Conservation (phyloP, 305 asterid species). For the Lippia alba region DNA sequence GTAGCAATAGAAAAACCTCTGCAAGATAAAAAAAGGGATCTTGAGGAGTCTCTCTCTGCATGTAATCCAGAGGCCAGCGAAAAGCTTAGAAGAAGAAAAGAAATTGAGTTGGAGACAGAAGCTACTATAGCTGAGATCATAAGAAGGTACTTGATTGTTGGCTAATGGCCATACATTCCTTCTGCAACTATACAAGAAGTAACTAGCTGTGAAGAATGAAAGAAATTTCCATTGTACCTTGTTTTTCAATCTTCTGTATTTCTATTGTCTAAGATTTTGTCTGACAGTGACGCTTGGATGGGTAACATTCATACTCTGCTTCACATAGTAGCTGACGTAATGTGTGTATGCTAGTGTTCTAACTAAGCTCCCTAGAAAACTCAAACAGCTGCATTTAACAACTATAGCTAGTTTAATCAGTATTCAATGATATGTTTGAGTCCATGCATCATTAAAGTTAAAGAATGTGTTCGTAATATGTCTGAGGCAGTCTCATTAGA, state of each 20-base stretch:
- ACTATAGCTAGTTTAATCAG: not conserved
- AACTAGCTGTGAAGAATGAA: slow-evolving; percentile 25
- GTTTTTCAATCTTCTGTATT: slow-evolving; percentile 5
- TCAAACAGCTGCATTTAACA: not conserved
- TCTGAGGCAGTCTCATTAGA: not conserved
- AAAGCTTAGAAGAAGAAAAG: slow-evolving; percentile 51
- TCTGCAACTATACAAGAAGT: slow-evolving; percentile 20
- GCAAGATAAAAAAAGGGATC: slow-evolving; percentile 52
- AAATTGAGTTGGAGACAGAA: slow-evolving; percentile 52
- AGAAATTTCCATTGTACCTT: slow-evolving; percentile 3
- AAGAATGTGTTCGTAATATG: slow-evolving; percentile 4
- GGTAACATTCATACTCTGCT: slow-evolving; percentile 4
- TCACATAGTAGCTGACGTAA: not conserved
- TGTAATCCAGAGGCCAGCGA: slow-evolving; percentile 52
- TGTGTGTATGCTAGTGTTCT: not conserved
- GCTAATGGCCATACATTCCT: slow-evolving; percentile 21
- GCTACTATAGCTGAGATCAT: slow-evolving; percentile 48
- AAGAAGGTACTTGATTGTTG: slow-evolving; percentile 51
- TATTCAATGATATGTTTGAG: slow-evolving; percentile 2
- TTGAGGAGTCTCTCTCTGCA: slow-evolving; percentile 47
- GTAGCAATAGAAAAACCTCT: slow-evolving; percentile 43
- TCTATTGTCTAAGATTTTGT: slow-evolving; percentile 3
- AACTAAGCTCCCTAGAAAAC: not conserved
- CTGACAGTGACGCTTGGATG: not conserved
- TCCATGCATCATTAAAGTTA: not conserved